Base-by-base conservation (phyloP, 768 basidiomycete genomes). In the Macrolepiota fuliginosa region DNA sequence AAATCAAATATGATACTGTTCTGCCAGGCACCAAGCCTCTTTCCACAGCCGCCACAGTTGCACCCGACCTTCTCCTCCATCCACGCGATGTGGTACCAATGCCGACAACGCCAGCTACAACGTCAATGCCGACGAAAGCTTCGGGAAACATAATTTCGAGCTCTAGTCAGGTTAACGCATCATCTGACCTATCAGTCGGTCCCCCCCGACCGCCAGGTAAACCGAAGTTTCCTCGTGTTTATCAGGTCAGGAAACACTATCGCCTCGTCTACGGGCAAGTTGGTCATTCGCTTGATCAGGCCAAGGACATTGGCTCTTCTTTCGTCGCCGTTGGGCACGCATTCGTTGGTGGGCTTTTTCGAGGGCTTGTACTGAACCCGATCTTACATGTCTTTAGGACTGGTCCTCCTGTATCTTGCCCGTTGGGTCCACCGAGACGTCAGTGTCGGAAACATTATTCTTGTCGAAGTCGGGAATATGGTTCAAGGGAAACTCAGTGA, bases 281-380 rank as follows among this genome's bases (percentile, higher is more conserved):
- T 27, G 60, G 60, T 22, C 13, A 29, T 57, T 42, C 63, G 40
- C 54, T 55, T 25, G 37, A 77, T 63, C 72, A 77, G 56, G 74
- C 73, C 7, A 65, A 70, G 15, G 71, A 76, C 54, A 13, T 25
- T 9, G 27, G 17, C 24, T 29, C 50, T 27, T 29, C 45, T 9
- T 22, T 54, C 49, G 29, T 32, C 32, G 17, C 32, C 35, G 37
- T 40, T 9, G 55, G 51, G 46, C 51, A 24, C 3, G 25, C 54
- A 24, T 36, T 27, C 32, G 12, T 61, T 46, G 52, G 50, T 54
- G 36, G 32, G 51, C 52, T 40, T 17, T 4, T 17, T 17, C 11
- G 13, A 17, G n/a, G n/a, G n/a, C 13, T 15, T 40, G 13, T 4
- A 15, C 39, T 40, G 13, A 17, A 40, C n/a, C n/a, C n/a, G n/a